Percentiles rank a stretch among this genome's conserved stretches.
phyloP scores from a whole-genome alignment of 2,329 filamentous ascomycete species.

The Fragosphaeria purpurea region DNA sequence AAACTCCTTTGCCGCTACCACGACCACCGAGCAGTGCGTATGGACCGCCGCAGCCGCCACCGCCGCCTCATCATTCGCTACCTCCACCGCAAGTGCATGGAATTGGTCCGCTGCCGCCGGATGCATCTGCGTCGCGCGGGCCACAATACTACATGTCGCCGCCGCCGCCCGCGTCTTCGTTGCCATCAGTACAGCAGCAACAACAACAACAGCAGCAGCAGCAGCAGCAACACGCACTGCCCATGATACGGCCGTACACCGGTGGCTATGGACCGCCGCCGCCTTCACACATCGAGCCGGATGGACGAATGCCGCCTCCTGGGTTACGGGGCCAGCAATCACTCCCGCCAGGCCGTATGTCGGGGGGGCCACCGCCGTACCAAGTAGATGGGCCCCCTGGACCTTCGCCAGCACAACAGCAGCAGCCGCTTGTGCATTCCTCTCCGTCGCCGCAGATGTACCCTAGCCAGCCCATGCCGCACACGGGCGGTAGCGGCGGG shows the following conservation, averaged over 20 bases:
- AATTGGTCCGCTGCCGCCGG: background rate
- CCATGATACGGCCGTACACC: slow-evolving; percentile 7
- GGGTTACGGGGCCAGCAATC: background rate
- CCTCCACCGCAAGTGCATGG: background rate
- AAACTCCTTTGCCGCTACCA: background rate
- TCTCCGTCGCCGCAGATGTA: slow-evolving; percentile 2
- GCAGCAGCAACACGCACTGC: background rate
- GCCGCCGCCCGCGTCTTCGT: background rate
- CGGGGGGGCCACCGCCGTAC: no score
- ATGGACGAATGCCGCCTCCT: background rate
- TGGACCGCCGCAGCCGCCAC: background rate
- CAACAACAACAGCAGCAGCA: background rate
- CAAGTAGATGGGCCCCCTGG: background rate
- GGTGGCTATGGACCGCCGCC: background rate
- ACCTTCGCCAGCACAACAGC: background rate
- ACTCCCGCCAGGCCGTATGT: background rate
- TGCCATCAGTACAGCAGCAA: no score
- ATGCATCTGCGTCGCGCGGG: background rate
- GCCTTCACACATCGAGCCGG: background rate
- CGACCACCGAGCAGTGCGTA: slow-evolving; percentile 2
- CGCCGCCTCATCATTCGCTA: background rate
- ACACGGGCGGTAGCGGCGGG: background rate
- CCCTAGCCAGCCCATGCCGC: background rate
- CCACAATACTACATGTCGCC: slow-evolving; percentile 12
- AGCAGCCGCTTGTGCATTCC: background rate